phyloP scores from a whole-genome alignment of 345 rosid genomes.

The Chamaenerion angustifolium region DNA sequence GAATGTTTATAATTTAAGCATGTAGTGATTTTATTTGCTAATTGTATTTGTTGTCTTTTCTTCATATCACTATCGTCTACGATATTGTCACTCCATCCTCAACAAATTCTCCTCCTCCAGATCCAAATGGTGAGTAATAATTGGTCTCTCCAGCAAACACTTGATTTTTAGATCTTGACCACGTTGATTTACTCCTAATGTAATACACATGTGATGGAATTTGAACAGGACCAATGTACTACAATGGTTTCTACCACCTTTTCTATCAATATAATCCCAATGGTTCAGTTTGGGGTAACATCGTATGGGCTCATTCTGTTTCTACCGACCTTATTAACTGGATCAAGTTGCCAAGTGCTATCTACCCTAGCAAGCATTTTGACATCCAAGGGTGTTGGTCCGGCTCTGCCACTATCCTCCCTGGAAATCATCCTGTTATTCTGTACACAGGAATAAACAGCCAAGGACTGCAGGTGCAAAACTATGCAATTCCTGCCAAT shows the following conservation, averaged over 20 bases:
- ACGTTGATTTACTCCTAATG: background rate
- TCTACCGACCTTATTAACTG: slow-evolving; percentile 76
- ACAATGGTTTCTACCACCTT: slow-evolving; percentile 66
- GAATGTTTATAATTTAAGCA: no score
- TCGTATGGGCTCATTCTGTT: slow-evolving; percentile 92
- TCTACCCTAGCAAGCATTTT: slow-evolving; percentile 50
- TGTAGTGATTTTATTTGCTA: no score
- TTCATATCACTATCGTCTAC: no score
- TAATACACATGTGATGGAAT: background rate
- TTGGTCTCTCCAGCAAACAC: background rate
- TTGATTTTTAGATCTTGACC: background rate
- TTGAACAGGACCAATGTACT: slow-evolving; percentile 53
- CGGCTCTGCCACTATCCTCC: slow-evolving; percentile 72
- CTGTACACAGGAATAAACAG: slow-evolving; percentile 62
- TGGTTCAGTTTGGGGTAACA: slow-evolving; percentile 92
- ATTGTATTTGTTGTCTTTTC: no score
- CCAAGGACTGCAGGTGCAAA: slow-evolving; percentile 38
- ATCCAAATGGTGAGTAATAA: slow-evolving; percentile 29
- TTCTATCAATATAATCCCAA: slow-evolving; percentile 61
- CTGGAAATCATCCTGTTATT: slow-evolving; percentile 39
- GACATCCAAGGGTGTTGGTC: slow-evolving; percentile 84
- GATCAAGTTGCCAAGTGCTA: slow-evolving; percentile 56
- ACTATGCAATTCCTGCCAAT: slow-evolving; percentile 60
- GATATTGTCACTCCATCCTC: no score
- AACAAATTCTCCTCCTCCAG: slow-evolving; percentile 6